Evolutionary conservation across 345 rosid genomes (phyloP).

Genomic region (Microcos paniculata): DNA sequence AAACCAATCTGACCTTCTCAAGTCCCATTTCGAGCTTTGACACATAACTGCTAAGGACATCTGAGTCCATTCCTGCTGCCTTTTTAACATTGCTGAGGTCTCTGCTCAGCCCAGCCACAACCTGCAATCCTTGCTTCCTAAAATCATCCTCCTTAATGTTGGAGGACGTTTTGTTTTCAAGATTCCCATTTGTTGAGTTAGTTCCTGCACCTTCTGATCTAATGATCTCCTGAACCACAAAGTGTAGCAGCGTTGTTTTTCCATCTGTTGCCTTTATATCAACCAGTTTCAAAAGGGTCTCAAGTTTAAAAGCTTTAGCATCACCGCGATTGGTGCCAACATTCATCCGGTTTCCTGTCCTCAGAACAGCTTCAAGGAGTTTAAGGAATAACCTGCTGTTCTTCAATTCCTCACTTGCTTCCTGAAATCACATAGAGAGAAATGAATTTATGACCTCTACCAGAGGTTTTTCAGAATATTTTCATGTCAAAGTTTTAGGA

Average conservation of each 20-base stretch:
- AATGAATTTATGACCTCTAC: constrained; percentile 9
- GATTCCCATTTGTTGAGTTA: constrained; percentile 36
- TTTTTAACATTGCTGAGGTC: constrained; percentile 85
- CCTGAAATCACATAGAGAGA: constrained; percentile 40
- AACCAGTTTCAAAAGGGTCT: constrained; percentile 93
- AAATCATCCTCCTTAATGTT: constrained; percentile 57
- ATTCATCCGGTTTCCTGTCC: constrained; percentile 94
- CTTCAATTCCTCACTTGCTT: constrained; percentile 85
- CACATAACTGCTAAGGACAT: constrained; percentile 82
- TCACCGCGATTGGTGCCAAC: constrained; percentile 98
- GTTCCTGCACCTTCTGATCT: constrained; percentile 61
- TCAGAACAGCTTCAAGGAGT: constrained; percentile 94
- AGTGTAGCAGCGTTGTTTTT: constrained; percentile 93
- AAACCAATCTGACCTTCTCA: constrained; percentile 62
- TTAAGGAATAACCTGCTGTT: constrained; percentile 88
- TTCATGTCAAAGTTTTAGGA: background rate
- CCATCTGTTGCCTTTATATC: constrained; percentile 97
- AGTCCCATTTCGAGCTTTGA: constrained; percentile 85
- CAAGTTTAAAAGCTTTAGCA: constrained; percentile 96
- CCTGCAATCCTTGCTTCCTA: constrained; percentile 84
- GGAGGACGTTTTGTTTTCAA: constrained; percentile 27
- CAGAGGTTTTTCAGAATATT: background rate
- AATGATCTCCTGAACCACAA: constrained; percentile 97
- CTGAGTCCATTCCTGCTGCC: constrained; percentile 96
- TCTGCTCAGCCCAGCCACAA: constrained; percentile 83